A percentile compares a stretch with the other conserved stretches of the same genome.
These are phyloP conservation scores for Rhodomyrtus psidioides DNA, from an alignment of 441 rosid genomes.

Conservation along the genomic window DNA sequence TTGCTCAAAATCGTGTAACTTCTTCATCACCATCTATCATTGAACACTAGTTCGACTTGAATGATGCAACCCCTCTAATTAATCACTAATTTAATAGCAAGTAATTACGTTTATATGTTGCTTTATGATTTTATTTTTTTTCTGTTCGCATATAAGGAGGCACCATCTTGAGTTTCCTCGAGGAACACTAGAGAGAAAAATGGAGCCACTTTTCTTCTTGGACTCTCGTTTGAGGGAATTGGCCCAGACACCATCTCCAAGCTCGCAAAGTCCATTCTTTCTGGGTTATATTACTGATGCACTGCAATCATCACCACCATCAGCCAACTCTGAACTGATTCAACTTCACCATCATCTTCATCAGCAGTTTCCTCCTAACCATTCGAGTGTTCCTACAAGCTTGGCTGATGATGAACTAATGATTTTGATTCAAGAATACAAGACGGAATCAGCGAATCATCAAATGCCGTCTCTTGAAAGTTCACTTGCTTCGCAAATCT, in stretches of 20 bases:
- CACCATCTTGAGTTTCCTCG: background rate
- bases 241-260: background rate
- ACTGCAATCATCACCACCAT: background rate
- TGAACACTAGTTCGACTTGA: background rate
- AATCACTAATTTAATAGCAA: background rate
- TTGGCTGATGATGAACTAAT: background rate
- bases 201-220: background rate
- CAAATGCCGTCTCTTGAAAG: background rate
- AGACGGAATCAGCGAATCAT: background rate
- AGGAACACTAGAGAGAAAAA: background rate
- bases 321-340: background rate
- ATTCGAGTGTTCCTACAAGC: background rate
- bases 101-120: background rate
- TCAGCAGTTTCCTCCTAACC: background rate
- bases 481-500: background rate
- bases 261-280: background rate
- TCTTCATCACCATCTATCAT: background rate
- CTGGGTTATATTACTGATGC: background rate
- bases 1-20: background rate
- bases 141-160: background rate
- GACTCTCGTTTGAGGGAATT: background rate
- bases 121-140: background rate
- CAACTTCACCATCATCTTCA: background rate
- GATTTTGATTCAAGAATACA: background rate
- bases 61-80: background rate